Evolutionary conservation across 352 stramenopile species (phyloP), one percentile per base, ranked within the genome.

Genomic region (Phytophthora pini): DNA sequence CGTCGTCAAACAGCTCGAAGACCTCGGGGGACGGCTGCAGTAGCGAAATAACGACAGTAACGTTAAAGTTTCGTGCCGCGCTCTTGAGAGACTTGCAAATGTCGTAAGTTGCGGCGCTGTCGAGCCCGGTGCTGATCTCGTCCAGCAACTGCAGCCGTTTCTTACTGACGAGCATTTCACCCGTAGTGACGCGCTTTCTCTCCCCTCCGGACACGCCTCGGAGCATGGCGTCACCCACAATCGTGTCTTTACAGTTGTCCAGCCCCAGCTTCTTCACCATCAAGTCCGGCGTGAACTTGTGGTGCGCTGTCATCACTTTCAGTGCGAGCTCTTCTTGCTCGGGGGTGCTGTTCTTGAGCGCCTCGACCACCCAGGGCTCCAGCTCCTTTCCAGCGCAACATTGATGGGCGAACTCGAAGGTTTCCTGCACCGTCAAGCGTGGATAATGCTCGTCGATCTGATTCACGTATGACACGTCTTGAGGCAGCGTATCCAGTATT

Each of bases 81-180:
- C 80, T 77, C 31, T 75, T 80, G 1, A 97, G 49, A 2, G 88
- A 74, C 45, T 92, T 87, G 56, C 89, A 83, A 52, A 98, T 98
- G 52, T 98, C 91, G 59, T 48, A 68, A 0, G 60, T 68, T 3
- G 63, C 56, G 8, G 63, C 62, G 39, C 62, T 70, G 40, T 70
- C 60, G 36, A 90, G 74, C 2, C 81, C 81, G 5, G 81, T 90
- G 40, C 73, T 88, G 72, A 90, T 89, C 61, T 89, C 74, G 67
- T 98, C 92, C 31, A 97, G 73, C 0, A 47, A 17, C 15, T 62
- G 55, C 17, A 62, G 31, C 13, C 55, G 43, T 12, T 62, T 62
- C 24, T 15, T 47, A 48, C 43, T 24, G n/a, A 62, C 27, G 5
- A 54, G 39, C 55, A 62, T 62, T 29, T 62, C 55, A 34, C 55